Base-by-base conservation (phyloP, 2,329 filamentous ascomycete species). In the Erysiphe pulchra region DNA sequence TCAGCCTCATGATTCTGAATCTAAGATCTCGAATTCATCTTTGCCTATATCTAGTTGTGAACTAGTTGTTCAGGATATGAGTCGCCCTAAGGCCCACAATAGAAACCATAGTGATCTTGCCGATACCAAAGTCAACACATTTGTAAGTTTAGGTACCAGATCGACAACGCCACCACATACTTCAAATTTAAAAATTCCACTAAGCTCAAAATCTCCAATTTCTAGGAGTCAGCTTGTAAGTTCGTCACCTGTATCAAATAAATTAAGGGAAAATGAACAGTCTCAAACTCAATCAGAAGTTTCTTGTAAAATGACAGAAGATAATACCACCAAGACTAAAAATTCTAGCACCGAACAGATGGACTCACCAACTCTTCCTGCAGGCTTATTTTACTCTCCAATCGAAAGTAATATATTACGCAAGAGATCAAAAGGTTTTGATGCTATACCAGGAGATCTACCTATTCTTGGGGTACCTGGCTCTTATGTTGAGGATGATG, bases 1-100 rank as follows among this genome's bases (percentile, higher is more conserved):
- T 24, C 20, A 24, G 20, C 20, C 20, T 24, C 3, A 24, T 24
- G 20, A 24, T 24, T 24, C 20, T 24, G 20, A 6, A 24, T 6
- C 20, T 24, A 24, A 24, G 20, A 24, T 24, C 6, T 24, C 20
- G 6, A 24, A 24, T 24, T 24, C 20, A 24, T 82, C 77, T 4
- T 75, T 77, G 11, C 75, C 72, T 38, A 73, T 74, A 47, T 80
- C 75, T 73, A 78, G 79, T 59, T 66, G 53, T 18, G 65, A 63
- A 37, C 59, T 55, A 50, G 53, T 56, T 44, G 52, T 49, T 34
- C 51, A 54, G 36, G 52, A 53, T 42, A 34, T 16, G 4, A n/a
- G 50, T 32, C 52, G 49, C 42, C n/a, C 40, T 47, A 56, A 61
- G 33, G 58, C 57, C 45, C 70, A 69, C 50, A 61, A 58, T 45